These are phyloP conservation scores for Aspergillus pseudonomiae DNA, from an alignment of 2,329 filamentous ascomycete genomes.

Conservation along the genomic window DNA sequence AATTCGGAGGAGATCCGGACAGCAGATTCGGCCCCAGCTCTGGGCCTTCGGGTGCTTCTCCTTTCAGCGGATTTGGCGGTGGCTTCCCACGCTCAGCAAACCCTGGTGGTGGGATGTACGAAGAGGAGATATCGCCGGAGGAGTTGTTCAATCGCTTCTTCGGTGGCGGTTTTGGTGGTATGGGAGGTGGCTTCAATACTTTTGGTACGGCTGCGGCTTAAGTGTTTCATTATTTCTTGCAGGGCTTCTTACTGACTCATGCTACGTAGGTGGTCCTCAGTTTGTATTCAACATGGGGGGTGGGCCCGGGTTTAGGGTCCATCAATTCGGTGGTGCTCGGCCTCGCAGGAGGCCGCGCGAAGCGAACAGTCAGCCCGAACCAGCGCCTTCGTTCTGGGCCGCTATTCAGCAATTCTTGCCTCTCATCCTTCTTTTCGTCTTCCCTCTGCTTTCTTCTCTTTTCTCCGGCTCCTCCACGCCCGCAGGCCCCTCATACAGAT, in stretches of 20 bases:
- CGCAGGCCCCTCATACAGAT: slow-evolving; percentile 71
- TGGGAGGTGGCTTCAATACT: slow-evolving; percentile 63
- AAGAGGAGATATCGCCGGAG: slow-evolving; percentile 92
- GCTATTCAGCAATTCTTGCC: slow-evolving; percentile 77
- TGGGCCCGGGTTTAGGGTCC: slow-evolving; percentile 86
- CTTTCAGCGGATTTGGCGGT: slow-evolving; percentile 50
- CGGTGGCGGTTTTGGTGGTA: slow-evolving; percentile 64
- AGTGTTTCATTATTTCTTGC: not conserved
- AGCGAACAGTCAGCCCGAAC: slow-evolving; percentile 57
- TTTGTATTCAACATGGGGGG: slow-evolving; percentile 96
- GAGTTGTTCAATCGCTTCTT: slow-evolving; percentile 98
- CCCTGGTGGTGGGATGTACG: slow-evolving; percentile 67
- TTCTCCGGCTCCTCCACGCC: slow-evolving; percentile 63
- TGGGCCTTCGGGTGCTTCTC: slow-evolving; percentile 43
- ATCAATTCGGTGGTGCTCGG: slow-evolving; percentile 85
- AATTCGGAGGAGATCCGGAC: slow-evolving; percentile 89
- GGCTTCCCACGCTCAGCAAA: slow-evolving; percentile 52
- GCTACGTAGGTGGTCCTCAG: slow-evolving; percentile 66
- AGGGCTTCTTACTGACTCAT: slow-evolving; percentile 1
- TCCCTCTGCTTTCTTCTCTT: slow-evolving; percentile 79
- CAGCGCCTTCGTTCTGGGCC: slow-evolving; percentile 54
- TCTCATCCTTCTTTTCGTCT: slow-evolving; percentile 84
- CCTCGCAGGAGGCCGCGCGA: slow-evolving; percentile 76
- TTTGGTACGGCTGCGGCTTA: slow-evolving; percentile 58
- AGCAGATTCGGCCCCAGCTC: slow-evolving; percentile 70